These are phyloP conservation scores for Candida glucosophila DNA, from an alignment of 1,139 yeast species.

Conservation along the genomic window DNA sequence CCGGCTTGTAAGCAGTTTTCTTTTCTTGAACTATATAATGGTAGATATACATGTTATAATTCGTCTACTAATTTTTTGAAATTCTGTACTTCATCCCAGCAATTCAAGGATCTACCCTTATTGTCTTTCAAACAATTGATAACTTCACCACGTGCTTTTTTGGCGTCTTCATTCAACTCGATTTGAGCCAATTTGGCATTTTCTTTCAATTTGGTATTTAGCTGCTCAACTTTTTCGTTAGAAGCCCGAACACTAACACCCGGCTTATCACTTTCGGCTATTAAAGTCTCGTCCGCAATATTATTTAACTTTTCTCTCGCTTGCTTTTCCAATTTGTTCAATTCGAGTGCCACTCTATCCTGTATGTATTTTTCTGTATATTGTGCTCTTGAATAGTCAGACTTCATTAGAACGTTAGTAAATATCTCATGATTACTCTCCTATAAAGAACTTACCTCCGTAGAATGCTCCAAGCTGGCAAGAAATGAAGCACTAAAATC, in stretches of 20 bases:
- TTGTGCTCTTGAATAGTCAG: slow-evolving; percentile 77
- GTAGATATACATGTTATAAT: slow-evolving; percentile 10
- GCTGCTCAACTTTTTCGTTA: slow-evolving; percentile 31
- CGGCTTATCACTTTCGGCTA: slow-evolving; percentile 21
- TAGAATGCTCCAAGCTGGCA: slow-evolving; percentile 60
- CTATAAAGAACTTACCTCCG: slow-evolving; percentile 39
- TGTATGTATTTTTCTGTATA: slow-evolving; percentile 71
- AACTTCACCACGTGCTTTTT: slow-evolving; percentile 47
- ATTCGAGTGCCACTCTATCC: slow-evolving; percentile 61
- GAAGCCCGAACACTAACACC: slow-evolving; percentile 21
- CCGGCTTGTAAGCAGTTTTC: slow-evolving; percentile 29
- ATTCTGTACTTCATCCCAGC: slow-evolving; percentile 77
- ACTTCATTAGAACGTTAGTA: slow-evolving; percentile 27
- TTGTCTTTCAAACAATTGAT: slow-evolving; percentile 61
- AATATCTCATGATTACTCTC: background rate
- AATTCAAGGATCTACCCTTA: slow-evolving; percentile 68
- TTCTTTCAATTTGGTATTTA: slow-evolving; percentile 40
- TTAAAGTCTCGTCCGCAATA: slow-evolving; percentile 36
- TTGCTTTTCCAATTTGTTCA: slow-evolving; percentile 53
- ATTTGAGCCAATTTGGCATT: slow-evolving; percentile 37
- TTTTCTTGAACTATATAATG: background rate
- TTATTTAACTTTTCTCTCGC: slow-evolving; percentile 48
- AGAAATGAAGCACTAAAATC: slow-evolving; percentile 65
- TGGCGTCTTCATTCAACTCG: slow-evolving; percentile 21
- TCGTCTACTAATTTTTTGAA: slow-evolving; percentile 50